phyloP scores from a whole-genome alignment of 1,284 basidiomycete genomes.

The Sutorius eximius region DNA sequence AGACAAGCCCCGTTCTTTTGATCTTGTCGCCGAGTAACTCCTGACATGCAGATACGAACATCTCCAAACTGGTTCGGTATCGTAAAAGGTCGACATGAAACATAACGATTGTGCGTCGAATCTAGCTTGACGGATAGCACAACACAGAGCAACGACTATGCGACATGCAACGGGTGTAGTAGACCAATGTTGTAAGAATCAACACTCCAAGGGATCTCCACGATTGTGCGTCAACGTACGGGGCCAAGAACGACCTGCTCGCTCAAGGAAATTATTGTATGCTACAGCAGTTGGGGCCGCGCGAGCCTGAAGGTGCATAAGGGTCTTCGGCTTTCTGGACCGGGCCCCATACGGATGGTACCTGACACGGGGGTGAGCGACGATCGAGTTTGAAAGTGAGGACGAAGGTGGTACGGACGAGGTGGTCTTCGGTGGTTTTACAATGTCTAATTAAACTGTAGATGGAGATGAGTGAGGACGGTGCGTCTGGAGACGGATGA shows the following conservation, averaged over 20 bases:
- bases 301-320: slow-evolving; percentile 56
- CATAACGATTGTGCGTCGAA: not conserved
- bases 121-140: slow-evolving; percentile 12
- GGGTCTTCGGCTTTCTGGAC: slow-evolving; percentile 83
- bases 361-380: slow-evolving; percentile 43
- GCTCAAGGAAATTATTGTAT: slow-evolving; percentile 26
- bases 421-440: slow-evolving; percentile 82
- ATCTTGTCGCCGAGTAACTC: not conserved
- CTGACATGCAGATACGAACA: slow-evolving; percentile 2
- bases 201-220: slow-evolving; percentile 1
- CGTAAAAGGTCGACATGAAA: slow-evolving; percentile 5
- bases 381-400: not conserved
- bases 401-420: slow-evolving; percentile 21
- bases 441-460: slow-evolving; percentile 86
- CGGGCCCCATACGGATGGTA: slow-evolving; percentile 90
- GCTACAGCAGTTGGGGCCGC: slow-evolving; percentile 29
- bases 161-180: slow-evolving; percentile 11
- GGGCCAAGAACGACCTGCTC: not conserved
- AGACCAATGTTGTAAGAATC: slow-evolving; percentile 11
- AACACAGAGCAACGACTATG: slow-evolving; percentile 19
- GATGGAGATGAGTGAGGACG: slow-evolving; percentile 9
- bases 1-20: slow-evolving; percentile 19
- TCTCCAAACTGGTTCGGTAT: slow-evolving; percentile 11
- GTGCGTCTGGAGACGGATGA: not conserved
- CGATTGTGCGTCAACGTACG: not conserved